Conservation (phyloP, 495 filamentous ascomycete species). For the Penicillium coffeae region DNA sequence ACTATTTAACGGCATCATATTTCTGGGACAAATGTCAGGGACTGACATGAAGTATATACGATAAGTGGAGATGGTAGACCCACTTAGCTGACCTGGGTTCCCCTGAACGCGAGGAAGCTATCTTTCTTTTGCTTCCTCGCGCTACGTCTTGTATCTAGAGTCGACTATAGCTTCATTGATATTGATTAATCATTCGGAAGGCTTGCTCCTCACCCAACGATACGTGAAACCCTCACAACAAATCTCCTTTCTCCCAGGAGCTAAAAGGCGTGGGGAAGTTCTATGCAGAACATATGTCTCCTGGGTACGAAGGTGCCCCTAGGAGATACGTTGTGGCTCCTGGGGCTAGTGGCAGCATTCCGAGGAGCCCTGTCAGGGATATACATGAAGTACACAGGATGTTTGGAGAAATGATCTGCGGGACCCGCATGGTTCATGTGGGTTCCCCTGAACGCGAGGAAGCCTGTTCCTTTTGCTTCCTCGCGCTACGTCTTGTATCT, state of each 20-base stretch:
- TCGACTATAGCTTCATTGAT: background rate
- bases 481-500: too few species aligned
- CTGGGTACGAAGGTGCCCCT: too few species aligned
- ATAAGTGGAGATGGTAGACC: background rate
- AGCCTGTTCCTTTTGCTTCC: conserved; percentile 5
- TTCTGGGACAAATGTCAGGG: background rate
- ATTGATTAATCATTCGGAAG: too few species aligned
- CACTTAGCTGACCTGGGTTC: conserved; percentile 3
- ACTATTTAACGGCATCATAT: too few species aligned
- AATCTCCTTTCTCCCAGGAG: too few species aligned
- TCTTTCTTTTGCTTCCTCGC: too few species aligned
- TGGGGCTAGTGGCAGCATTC: too few species aligned
- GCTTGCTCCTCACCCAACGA: background rate
- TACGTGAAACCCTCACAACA: conserved; percentile 4
- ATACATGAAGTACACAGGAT: conserved; percentile 2
- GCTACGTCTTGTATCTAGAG: conserved; percentile 7
- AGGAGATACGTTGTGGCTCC: too few species aligned
- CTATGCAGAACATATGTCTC: too few species aligned
- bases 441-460: conserved; percentile 12
- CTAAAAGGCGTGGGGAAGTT: too few species aligned
- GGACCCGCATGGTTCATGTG: conserved; percentile 1
- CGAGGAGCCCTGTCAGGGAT: conserved; percentile 1
- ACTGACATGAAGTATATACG: conserved; percentile 1
- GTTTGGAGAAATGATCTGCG: conserved; percentile 4
- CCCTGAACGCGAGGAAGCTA: conserved; percentile 13